These are phyloP conservation scores for Lumnitzera racemosa DNA, from an alignment of 345 rosid species.

Conservation along the genomic window DNA sequence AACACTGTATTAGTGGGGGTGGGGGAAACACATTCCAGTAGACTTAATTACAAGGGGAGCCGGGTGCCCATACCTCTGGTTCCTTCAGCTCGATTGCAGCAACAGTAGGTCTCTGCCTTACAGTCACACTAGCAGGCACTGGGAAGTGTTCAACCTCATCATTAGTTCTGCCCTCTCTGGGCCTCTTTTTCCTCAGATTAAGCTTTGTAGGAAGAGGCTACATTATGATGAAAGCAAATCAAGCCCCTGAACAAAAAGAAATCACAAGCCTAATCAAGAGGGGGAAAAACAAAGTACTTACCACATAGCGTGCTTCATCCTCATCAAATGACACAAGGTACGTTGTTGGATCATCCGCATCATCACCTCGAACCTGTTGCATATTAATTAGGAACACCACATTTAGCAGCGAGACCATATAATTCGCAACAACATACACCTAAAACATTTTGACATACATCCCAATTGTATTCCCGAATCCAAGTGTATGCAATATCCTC, in stretches of 20 bases:
- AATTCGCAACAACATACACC: neutral
- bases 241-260: neutral
- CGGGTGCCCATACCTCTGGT: conserved; percentile 41
- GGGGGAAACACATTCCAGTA: neutral
- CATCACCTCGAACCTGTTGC: conserved; percentile 62
- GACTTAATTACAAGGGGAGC: neutral
- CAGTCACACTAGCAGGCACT: conserved; percentile 66
- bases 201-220: conserved; percentile 95
- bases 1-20: conserved; percentile 5
- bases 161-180: conserved; percentile 71
- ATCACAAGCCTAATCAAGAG: neutral
- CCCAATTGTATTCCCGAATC: conserved; percentile 93
- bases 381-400: conserved; percentile 4
- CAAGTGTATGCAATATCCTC: conserved; percentile 82
- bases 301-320: conserved; percentile 72
- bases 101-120: conserved; percentile 52
- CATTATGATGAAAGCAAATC: conserved; percentile 9
- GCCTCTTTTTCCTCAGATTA: conserved; percentile 71
- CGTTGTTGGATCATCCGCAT: conserved; percentile 61
- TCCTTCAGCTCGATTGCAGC: conserved; percentile 62
- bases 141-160: conserved; percentile 91
- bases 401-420: conserved; percentile 6
- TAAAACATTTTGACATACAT: conserved; percentile 47
- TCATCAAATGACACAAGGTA: conserved; percentile 82
- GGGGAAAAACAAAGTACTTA: conserved; percentile 16